Evolutionary conservation across 306 rosid species (phyloP).

Genomic region (Styphnolobium japonicum): DNA sequence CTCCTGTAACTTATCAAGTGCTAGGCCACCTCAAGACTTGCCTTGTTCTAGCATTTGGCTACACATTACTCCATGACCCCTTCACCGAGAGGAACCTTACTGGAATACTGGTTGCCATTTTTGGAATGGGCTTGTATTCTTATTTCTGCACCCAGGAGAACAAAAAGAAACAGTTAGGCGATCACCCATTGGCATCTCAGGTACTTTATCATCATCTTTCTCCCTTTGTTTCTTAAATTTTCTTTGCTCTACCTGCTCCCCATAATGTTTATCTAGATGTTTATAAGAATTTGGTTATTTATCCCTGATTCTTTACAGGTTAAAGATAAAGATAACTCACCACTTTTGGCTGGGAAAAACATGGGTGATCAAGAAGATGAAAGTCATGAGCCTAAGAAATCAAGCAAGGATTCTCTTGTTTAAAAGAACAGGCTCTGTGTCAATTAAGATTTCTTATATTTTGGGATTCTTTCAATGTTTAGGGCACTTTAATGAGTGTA

Average conservation of each 20-base stretch:
- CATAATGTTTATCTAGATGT: neutral
- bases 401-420: slow-evolving; percentile 75
- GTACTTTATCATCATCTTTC: slow-evolving; percentile 29
- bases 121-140: slow-evolving; percentile 92
- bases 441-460: slow-evolving; percentile 15
- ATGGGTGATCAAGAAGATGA: slow-evolving; percentile 65
- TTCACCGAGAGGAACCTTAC: slow-evolving; percentile 83
- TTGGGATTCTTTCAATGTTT: slow-evolving; percentile 28
- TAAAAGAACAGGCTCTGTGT: slow-evolving; percentile 30
- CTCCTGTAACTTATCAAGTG: slow-evolving; percentile 97
- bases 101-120: slow-evolving; percentile 76
- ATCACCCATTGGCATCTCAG: slow-evolving; percentile 64
- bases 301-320: slow-evolving; percentile 33
- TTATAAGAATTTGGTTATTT: slow-evolving; percentile 5
- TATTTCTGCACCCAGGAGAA: slow-evolving; percentile 81
- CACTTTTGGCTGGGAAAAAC: slow-evolving; percentile 60
- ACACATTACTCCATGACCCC: slow-evolving; percentile 94
- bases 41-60: slow-evolving; percentile 91
- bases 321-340: slow-evolving; percentile 65
- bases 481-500: slow-evolving; percentile 33
- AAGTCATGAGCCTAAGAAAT: slow-evolving; percentile 67
- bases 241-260: neutral
- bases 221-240: neutral
- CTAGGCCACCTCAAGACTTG: slow-evolving; percentile 97
- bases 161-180: slow-evolving; percentile 70